These are phyloP conservation scores for Selaginella tamariscina DNA, from an alignment of 75 land plant species.

Conservation along the genomic window DNA sequence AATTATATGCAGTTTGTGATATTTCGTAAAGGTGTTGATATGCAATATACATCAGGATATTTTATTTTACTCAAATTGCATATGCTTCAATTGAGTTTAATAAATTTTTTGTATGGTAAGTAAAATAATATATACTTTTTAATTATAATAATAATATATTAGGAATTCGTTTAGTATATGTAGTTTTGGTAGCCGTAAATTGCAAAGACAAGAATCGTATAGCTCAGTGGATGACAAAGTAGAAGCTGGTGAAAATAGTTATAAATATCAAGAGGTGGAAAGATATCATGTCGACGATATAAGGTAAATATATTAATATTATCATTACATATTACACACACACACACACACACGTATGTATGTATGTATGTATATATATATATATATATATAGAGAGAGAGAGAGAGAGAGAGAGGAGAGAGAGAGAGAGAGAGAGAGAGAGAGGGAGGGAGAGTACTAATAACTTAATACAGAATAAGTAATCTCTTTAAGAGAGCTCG, in stretches of 20 bases:
- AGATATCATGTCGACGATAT: not conserved
- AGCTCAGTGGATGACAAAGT: not conserved
- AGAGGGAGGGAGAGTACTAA: no score
- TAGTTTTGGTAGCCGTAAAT: not conserved
- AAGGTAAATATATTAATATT: not conserved
- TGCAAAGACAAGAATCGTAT: not conserved
- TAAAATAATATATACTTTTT: no score
- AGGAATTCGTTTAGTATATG: not conserved
- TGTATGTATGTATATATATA: not conserved
- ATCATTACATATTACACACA: not conserved
- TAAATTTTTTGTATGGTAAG: not conserved
- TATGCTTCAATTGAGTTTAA: not conserved
- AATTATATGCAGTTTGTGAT: not conserved
- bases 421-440: no score
- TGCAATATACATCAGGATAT: not conserved
- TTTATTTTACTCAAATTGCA: not conserved
- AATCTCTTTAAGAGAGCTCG: not conserved
- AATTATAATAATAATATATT: not conserved
- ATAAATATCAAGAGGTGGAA: not conserved
- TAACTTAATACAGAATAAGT: no score
- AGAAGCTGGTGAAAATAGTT: not conserved
- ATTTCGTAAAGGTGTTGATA: not conserved
- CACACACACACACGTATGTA: no score
- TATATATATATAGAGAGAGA: not conserved
- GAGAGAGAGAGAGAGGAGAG: no score